These are phyloP conservation scores for Globisporangium sylvaticum DNA, from an alignment of 352 stramenopile genomes.

Conservation along the genomic window DNA sequence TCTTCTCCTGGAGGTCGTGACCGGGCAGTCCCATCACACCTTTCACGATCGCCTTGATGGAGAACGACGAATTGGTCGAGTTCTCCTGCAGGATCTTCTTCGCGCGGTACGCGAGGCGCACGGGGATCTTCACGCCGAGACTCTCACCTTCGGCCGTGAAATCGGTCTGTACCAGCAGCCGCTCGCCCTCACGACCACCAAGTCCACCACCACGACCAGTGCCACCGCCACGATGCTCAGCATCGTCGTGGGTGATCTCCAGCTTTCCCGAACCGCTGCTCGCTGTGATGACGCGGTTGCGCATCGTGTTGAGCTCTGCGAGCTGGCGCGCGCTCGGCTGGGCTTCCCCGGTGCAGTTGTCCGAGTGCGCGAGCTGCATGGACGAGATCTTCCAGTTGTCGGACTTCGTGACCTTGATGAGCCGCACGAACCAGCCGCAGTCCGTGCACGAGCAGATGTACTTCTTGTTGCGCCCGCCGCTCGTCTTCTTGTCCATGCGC, in stretches of 20 bases:
- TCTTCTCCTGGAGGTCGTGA: conserved; percentile 62
- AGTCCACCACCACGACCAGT: no score
- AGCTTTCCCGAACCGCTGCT: conserved; percentile 35
- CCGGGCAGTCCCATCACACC: conserved; percentile 66
- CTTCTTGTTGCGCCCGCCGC: conserved; percentile 83
- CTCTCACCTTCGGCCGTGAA: conserved; percentile 14
- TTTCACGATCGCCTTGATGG: conserved; percentile 69
- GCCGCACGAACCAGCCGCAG: conserved; percentile 76
- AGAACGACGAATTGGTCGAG: conserved; percentile 53
- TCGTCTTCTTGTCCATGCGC: conserved; percentile 78
- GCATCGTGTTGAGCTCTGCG: conserved; percentile 76
- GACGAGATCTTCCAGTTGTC: conserved; percentile 88
- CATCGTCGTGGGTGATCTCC: conserved; percentile 36
- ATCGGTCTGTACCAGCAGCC: conserved; percentile 4
- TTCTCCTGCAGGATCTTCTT: conserved; percentile 22
- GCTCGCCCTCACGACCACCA: neutral
- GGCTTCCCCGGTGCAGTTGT: conserved; percentile 50
- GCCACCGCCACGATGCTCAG: neutral
- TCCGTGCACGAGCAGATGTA: conserved; percentile 75
- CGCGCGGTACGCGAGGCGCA: conserved; percentile 19
- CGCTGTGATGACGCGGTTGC: conserved; percentile 58
- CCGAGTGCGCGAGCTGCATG: conserved; percentile 82
- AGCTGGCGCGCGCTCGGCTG: conserved; percentile 76
- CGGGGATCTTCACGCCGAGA: conserved; percentile 21
- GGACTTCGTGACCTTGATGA: conserved; percentile 80